These are phyloP conservation scores for Ustilago hordei DNA, from an alignment of 1,284 basidiomycete genomes.

Conservation along the genomic window DNA sequence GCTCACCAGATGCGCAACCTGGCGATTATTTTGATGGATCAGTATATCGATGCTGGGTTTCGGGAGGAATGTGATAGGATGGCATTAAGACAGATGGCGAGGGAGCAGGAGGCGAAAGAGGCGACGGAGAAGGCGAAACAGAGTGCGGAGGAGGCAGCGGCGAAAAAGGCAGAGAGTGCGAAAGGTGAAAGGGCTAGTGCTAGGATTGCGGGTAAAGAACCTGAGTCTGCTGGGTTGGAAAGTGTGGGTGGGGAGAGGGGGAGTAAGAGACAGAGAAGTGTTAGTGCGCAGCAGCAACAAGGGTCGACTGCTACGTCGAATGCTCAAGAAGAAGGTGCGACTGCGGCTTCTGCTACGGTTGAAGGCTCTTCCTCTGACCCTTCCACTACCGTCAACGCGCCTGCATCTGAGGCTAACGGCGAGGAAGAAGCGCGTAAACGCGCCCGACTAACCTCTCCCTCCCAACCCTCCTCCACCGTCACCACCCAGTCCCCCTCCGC, in stretches of 20 bases:
- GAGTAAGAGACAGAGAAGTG: constrained; percentile 51
- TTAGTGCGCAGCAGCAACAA: constrained; percentile 20
- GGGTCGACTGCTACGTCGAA: not conserved
- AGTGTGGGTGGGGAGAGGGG: constrained; percentile 30
- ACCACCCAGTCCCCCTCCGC: not conserved
- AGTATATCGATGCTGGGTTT: constrained; percentile 86
- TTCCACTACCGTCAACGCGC: not conserved
- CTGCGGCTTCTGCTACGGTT: not conserved
- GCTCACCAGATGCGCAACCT: constrained; percentile 91
- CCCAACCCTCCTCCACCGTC: not conserved
- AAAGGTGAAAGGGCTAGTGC: constrained; percentile 70
- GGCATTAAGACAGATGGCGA: constrained; percentile 81
- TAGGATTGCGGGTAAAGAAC: constrained; percentile 78
- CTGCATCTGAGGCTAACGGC: constrained; percentile 2
- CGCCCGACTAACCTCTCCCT: constrained; percentile 27
- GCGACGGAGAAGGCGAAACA: constrained; percentile 74
- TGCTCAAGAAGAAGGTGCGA: not conserved
- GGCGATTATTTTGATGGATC: constrained; percentile 84
- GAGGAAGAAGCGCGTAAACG: constrained; percentile 45
- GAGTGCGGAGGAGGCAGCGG: constrained; percentile 53
- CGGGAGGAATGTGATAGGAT: constrained; percentile 87
- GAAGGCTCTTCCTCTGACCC: not conserved
- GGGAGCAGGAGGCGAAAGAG: constrained; percentile 71
- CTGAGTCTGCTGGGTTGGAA: constrained; percentile 71
- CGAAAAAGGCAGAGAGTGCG: constrained; percentile 37